A percentile compares a stretch with the other conserved stretches of the same genome.
Conservation (phyloP, 1,284 basidiomycete genomes). For the Irpex lacteus region DNA sequence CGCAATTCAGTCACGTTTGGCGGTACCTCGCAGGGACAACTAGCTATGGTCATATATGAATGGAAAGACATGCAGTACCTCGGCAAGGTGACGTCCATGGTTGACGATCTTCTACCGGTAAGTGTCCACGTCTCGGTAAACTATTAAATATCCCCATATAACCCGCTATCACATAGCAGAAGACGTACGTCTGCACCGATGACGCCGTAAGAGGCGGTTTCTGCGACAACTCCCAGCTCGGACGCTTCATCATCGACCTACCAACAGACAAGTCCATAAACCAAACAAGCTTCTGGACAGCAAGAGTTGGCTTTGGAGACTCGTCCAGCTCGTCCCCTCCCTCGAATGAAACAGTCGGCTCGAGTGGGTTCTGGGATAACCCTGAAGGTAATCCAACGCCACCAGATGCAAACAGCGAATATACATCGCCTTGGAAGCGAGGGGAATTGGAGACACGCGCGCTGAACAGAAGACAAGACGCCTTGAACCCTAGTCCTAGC, state of each 20-base stretch:
- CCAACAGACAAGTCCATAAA: slow-evolving; percentile 58
- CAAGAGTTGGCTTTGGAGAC: slow-evolving; percentile 54
- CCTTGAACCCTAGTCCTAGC: slow-evolving; percentile 45
- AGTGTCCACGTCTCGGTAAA: slow-evolving; percentile 29
- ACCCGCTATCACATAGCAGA: slow-evolving; percentile 49
- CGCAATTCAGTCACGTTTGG: slow-evolving; percentile 74
- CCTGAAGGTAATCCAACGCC: slow-evolving; percentile 56
- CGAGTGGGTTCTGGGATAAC: slow-evolving; percentile 53
- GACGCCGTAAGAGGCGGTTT: slow-evolving; percentile 67
- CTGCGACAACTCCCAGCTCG: slow-evolving; percentile 70
- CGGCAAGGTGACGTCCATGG: slow-evolving; percentile 64
- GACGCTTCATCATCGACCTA: slow-evolving; percentile 80
- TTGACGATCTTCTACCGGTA: slow-evolving; percentile 66
- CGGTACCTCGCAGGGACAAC: slow-evolving; percentile 76
- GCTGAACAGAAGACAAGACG: slow-evolving; percentile 7
- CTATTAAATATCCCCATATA: slow-evolving; percentile 10
- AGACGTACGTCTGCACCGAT: slow-evolving; percentile 89
- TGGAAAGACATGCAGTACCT: slow-evolving; percentile 86
- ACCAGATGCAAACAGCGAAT: slow-evolving; percentile 37
- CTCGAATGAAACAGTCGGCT: slow-evolving; percentile 17
- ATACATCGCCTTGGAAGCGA: slow-evolving; percentile 47
- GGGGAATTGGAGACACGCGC: not conserved
- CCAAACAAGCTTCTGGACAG: slow-evolving; percentile 79
- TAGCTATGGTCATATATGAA: slow-evolving; percentile 95
- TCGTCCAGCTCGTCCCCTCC: slow-evolving; percentile 14